These are phyloP conservation scores for Fusarium azukiicola DNA, from an alignment of 2,329 filamentous ascomycete genomes.

Conservation along the genomic window DNA sequence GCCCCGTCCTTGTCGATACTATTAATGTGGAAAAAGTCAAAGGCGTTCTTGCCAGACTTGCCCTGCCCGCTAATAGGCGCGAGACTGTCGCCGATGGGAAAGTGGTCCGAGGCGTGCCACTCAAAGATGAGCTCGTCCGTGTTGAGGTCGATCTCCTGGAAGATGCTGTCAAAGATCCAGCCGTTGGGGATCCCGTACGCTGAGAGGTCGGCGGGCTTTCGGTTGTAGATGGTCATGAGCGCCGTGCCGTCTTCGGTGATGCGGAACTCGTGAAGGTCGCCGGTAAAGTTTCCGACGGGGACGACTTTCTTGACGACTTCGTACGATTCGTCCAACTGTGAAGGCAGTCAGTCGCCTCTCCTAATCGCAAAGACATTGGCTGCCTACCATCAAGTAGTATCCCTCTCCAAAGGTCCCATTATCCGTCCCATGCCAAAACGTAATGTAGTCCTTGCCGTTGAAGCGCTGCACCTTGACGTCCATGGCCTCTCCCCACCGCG, in stretches of 20 bases:
- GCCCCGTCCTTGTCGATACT: conserved; percentile 72
- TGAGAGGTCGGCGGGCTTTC: conserved; percentile 50
- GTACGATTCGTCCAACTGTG: conserved; percentile 58
- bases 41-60: conserved; percentile 57
- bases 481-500: conserved; percentile 52
- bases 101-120: conserved; percentile 62
- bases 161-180: conserved; percentile 60
- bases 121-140: conserved; percentile 72
- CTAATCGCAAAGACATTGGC: background rate
- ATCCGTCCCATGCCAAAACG: conserved; percentile 64
- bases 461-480: conserved; percentile 49
- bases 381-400: conserved; percentile 68
- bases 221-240: conserved; percentile 64
- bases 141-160: conserved; percentile 72
- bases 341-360: conserved; percentile 6
- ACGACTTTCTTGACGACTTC: conserved; percentile 52
- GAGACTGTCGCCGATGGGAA: conserved; percentile 45
- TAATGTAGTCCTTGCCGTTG: conserved; percentile 41
- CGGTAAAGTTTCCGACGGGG: conserved; percentile 48
- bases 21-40: conserved; percentile 80
- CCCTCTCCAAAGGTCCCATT: conserved; percentile 71
- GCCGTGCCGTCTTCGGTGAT: conserved; percentile 65
- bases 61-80: conserved; percentile 46
- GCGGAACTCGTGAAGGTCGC: conserved; percentile 63
- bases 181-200: conserved; percentile 48